Conservation (phyloP, 75 land plant species). For the Azolla pinnata region DNA sequence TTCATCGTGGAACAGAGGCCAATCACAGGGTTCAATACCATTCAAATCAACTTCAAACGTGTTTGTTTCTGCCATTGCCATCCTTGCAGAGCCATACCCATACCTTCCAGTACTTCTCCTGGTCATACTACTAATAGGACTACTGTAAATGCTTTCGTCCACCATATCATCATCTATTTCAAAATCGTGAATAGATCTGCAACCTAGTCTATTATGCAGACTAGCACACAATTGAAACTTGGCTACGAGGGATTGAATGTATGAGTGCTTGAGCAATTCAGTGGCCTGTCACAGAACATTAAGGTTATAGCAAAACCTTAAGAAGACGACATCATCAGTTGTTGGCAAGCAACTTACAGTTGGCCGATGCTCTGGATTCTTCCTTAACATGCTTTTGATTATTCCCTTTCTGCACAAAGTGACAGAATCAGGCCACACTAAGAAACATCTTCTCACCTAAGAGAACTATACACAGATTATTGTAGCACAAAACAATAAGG, state of each 20-base stretch:
- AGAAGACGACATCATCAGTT: not conserved
- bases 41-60: slow-evolving; percentile 2
- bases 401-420: slow-evolving; percentile 57
- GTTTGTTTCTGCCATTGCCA: slow-evolving; percentile 2
- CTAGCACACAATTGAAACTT: slow-evolving; percentile 27
- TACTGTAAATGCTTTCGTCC: slow-evolving; percentile 13
- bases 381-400: slow-evolving; percentile 85
- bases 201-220: slow-evolving; percentile 4
- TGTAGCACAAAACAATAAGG: not conserved
- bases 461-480: no score
- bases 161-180: slow-evolving; percentile 9
- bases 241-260: slow-evolving; percentile 63
- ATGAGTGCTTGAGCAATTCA: slow-evolving; percentile 74
- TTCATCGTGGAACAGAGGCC: slow-evolving; percentile 2
- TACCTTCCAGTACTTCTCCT: slow-evolving; percentile 7
- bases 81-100: slow-evolving; percentile 4
- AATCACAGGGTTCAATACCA: slow-evolving; percentile 8
- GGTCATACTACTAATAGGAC: slow-evolving; percentile 8
- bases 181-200: slow-evolving; percentile 3
- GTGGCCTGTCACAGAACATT: slow-evolving; percentile 40
- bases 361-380: slow-evolving; percentile 81
- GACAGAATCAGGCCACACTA: not conserved
- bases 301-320: not conserved
- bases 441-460: not conserved
- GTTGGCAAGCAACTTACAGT: slow-evolving; percentile 44